Conservation (phyloP, 164 flowering plant genomes). For the Taxillus chinensis region DNA sequence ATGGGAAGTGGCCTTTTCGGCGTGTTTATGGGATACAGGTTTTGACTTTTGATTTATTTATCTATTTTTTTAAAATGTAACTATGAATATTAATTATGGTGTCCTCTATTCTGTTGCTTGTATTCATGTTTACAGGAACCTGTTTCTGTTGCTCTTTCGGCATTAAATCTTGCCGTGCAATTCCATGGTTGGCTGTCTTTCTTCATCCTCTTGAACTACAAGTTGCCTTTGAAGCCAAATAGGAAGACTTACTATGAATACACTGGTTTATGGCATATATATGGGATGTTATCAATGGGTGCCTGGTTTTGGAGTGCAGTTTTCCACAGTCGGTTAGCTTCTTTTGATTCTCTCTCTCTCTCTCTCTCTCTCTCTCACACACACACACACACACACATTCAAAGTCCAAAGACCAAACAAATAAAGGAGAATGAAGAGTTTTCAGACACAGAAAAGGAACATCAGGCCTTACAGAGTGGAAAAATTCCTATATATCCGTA, state of each 20-base stretch:
- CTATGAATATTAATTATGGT: background rate
- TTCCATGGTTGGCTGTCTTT: conserved; percentile 95
- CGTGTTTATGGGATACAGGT: conserved; percentile 86
- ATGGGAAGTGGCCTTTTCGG: conserved; percentile 86
- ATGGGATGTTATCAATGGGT: conserved; percentile 76
- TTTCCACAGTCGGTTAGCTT: conserved; percentile 70
- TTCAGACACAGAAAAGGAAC: too few species aligned
- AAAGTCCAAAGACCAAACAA: too few species aligned
- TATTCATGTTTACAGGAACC: conserved; percentile 52
- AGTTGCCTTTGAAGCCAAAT: conserved; percentile 55
- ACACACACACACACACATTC: too few species aligned
- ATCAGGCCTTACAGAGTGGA: too few species aligned
- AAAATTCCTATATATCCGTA: background rate
- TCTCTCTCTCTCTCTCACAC: too few species aligned
- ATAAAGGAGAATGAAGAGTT: too few species aligned
- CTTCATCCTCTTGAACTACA: conserved; percentile 67
- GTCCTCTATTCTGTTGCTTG: background rate
- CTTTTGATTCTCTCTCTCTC: background rate
- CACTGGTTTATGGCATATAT: conserved; percentile 71
- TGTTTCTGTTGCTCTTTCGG: conserved; percentile 75
- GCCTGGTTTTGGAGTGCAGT: conserved; percentile 92
- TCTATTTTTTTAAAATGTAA: background rate
- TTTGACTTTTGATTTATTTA: conserved; percentile 2
- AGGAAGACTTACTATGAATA: conserved; percentile 67
- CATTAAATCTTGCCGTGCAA: conserved; percentile 70